Base-by-base conservation (phyloP, 2,329 filamentous ascomycete genomes). In the Cytospora chrysosperma region DNA sequence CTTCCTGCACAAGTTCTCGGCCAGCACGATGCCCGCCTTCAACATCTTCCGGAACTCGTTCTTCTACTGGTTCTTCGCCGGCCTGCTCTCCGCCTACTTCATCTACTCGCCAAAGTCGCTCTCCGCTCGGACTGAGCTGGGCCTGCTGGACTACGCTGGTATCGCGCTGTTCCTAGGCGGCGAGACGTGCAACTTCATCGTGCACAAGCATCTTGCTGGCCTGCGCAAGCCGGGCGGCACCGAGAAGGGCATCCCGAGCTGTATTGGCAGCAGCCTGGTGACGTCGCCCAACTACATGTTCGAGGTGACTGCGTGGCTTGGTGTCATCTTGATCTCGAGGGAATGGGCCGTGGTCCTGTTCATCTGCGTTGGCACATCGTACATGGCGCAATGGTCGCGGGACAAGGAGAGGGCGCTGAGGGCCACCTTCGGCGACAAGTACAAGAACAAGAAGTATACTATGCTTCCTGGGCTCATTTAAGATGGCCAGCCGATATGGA, bases 241-340 rank as follows among this genome's bases (percentile, higher is more conserved):
- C 1, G 92, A 96, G 75, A 86, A 94, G 65, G 93, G 92, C 70
- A 96, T 99, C 67, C 95, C 95, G 1, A 81, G 81, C 63, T 95
- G 95, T 28, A 86, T 94, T 64, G 92, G 93, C 32, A 98, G 97
- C 77, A 82, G 81, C 68, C 78, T 91, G 40, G 94, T 99, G 59
- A 99, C 95, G 15, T 96, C 93, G 79, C 95, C 95, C 50, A 99
- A 99, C 80, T 99, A 99, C 81, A 86, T 96, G 81, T 98, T 96
- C 70, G 95, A 99, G 78, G 83, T 91, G 8, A 75, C 96, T 43
- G 87, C 93, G 0, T 99, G 95, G 95, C 70, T 91, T 32, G 93
- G 93, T 28, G 82, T 98, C 61, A 88, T 90, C 69, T 74, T 96
- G 51, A 85, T 94, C 60, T 93, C 88, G 70, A 88, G 91, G 71